phyloP scores from a whole-genome alignment of 768 basidiomycete species.

The Termitomyces sp. region DNA sequence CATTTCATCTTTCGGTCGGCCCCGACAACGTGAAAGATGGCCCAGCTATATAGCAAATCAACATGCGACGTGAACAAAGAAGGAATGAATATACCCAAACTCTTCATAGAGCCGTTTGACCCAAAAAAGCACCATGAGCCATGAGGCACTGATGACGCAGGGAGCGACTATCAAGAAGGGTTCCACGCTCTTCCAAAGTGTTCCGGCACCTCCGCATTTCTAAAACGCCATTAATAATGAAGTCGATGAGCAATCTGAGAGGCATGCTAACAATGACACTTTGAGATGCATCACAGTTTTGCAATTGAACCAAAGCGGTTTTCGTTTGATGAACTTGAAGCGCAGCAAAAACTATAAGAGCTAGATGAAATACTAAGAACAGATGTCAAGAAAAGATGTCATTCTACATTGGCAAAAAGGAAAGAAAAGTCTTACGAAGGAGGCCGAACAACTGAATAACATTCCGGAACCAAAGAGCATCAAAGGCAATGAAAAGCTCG shows the following conservation, averaged over 20 bases:
- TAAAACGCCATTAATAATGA: constrained; percentile 17
- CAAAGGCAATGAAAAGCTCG: constrained; percentile 73
- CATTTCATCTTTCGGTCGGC: constrained; percentile 83
- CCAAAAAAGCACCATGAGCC: constrained; percentile 63
- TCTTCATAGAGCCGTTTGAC: constrained; percentile 68
- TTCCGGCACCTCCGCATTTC: constrained; percentile 43
- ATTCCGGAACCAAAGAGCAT: constrained; percentile 77
- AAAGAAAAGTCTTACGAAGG: constrained; percentile 37
- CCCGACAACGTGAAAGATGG: constrained; percentile 85
- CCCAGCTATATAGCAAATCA: constrained; percentile 52
- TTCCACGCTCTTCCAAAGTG: constrained; percentile 53
- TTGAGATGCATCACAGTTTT: constrained; percentile 26
- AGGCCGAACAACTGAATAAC: constrained; percentile 75
- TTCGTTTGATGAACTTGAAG: constrained; percentile 77
- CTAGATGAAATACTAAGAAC: constrained; percentile 62
- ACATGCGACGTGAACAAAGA: not conserved
- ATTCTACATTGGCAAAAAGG: not conserved
- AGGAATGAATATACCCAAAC: constrained; percentile 58
- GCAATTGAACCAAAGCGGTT: constrained; percentile 42
- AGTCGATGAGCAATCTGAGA: not conserved
- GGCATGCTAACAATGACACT: constrained; percentile 34
- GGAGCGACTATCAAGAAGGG: constrained; percentile 73
- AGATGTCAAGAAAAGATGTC: not conserved
- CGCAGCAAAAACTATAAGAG: constrained; percentile 66
- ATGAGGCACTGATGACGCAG: constrained; percentile 59